Base-by-base conservation (phyloP, 164 flowering plant species). In the Buxus sempervirens region DNA sequence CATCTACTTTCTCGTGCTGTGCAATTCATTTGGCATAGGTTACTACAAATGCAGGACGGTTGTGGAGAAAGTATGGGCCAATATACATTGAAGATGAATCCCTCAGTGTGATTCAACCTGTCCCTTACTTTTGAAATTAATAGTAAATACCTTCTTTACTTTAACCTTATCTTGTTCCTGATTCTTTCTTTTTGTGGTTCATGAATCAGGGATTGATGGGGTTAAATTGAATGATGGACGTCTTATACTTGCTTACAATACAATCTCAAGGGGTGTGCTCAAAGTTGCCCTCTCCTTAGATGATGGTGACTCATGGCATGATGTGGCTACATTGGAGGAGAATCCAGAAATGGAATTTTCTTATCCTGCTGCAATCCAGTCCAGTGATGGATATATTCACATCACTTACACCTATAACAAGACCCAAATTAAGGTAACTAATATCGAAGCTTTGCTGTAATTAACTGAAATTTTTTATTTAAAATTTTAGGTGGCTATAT, bases 1-100 rank as follows among this genome's bases (percentile, higher is more conserved):
- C 23, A 27, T 58, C 26, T 1, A 14, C n/a, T 57, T 54, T 79
- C 32, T 66, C 36, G 38, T 72, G 19, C 53, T 25, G 60, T 25
- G 21, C 68, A 26, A 32, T 57, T 56, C 45, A 20, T 23, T 27
- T 58, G 23, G 24, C 70, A 72, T 81, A 93, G 98, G 81, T 89
- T 16, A 87, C 95, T 15, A 60, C 83, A 68, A 91, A 94, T 83
- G 60, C 77, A 3, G 97, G 97, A n/a, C 77, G 64, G 66, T 62
- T 96, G 15, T 94, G 97, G 97, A 88, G 70, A 63, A 94, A 94
- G 67, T 79, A 83, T 72, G 97, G 96, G 28, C 97, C 98, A 22
- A 86, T 94, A 70, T 90, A 71, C 57, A 70, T 90, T 61, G 36
- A 87, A 63, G 81, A 77, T 68, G 65, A 71, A 62, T 18, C 86